phyloP scores from a whole-genome alignment of 1,139 yeast genomes.

The Fermentozyma sake region DNA sequence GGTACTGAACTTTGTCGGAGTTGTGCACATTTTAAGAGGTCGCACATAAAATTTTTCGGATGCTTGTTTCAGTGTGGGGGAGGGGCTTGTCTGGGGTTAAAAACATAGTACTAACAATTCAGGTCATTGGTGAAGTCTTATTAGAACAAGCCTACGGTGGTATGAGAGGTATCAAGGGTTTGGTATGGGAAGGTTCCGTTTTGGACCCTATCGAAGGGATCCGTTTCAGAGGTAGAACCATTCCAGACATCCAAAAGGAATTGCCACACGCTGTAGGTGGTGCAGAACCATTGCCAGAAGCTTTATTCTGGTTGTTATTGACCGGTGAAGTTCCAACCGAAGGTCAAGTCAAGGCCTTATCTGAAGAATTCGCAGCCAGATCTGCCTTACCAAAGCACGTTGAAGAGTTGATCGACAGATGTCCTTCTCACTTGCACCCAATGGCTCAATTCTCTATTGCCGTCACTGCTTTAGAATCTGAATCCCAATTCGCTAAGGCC shows the following conservation, averaged over 20 bases:
- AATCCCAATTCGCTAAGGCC: constrained; percentile 86
- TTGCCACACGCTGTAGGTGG: constrained; percentile 94
- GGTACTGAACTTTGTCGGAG: too few species aligned
- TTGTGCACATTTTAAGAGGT: too few species aligned
- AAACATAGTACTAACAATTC: constrained; percentile 15
- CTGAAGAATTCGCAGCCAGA: constrained; percentile 82
- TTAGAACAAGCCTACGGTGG: constrained; percentile 99
- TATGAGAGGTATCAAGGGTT: constrained; percentile 97
- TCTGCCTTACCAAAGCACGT: constrained; percentile 84
- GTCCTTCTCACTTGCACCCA: constrained; percentile 89
- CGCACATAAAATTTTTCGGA: too few species aligned
- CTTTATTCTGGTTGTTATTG: constrained; percentile 85
- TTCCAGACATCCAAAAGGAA: constrained; percentile 89
- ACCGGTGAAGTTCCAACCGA: constrained; percentile 86
- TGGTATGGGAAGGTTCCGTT: constrained; percentile 99
- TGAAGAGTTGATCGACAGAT: constrained; percentile 72
- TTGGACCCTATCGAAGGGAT: constrained; percentile 98
- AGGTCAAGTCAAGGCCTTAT: constrained; percentile 69
- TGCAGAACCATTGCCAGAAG: constrained; percentile 81
- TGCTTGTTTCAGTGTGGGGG: too few species aligned
- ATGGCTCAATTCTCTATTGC: constrained; percentile 97
- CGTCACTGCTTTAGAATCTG: constrained; percentile 85
- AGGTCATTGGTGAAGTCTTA: constrained; percentile 84
- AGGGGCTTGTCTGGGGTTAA: too few species aligned
- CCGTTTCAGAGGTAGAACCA: constrained; percentile 96